phyloP scores from a whole-genome alignment of 352 stramenopile genomes.

The Globisporangium paddicum region DNA sequence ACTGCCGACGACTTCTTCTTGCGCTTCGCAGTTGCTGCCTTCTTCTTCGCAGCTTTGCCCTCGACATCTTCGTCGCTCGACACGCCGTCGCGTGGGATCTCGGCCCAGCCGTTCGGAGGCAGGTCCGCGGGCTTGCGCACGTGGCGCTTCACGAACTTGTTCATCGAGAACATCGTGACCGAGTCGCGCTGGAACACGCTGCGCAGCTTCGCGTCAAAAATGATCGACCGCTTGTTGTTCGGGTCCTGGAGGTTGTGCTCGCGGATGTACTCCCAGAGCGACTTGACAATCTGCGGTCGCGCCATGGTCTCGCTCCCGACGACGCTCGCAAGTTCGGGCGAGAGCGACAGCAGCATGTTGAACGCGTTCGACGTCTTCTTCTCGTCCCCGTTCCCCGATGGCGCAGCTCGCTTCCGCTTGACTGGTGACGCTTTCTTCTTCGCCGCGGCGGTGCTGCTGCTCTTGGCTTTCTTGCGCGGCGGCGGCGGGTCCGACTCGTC shows the following conservation, averaged over 20 bases:
- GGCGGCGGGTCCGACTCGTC: constrained; percentile 20
- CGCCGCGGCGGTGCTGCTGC: constrained; percentile 12
- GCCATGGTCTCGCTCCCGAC: constrained; percentile 82
- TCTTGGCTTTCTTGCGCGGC: constrained; percentile 27
- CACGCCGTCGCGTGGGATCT: constrained; percentile 72
- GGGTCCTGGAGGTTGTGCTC: constrained; percentile 95
- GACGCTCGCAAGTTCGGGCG: constrained; percentile 76
- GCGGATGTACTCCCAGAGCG: constrained; percentile 96
- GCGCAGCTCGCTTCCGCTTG: constrained; percentile 48
- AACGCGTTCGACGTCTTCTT: constrained; percentile 57
- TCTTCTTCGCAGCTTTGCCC: constrained; percentile 61
- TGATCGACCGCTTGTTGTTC: constrained; percentile 91
- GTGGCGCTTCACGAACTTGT: constrained; percentile 87
- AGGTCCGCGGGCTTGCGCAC: constrained; percentile 71
- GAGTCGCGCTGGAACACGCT: constrained; percentile 76
- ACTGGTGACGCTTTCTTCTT: constrained; percentile 60
- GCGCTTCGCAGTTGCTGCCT: constrained; percentile 49
- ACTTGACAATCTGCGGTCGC: constrained; percentile 92
- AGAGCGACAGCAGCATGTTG: constrained; percentile 70
- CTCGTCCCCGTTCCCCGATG: constrained; percentile 16
- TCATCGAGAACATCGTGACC: constrained; percentile 88
- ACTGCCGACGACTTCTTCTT: constrained; percentile 27
- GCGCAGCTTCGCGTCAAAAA: constrained; percentile 85
- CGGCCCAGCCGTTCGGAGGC: constrained; percentile 55
- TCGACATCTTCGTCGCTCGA: constrained; percentile 77